Base-by-base conservation (phyloP, 139 green algal genomes). In the Tetradesmus lagerheimii region DNA sequence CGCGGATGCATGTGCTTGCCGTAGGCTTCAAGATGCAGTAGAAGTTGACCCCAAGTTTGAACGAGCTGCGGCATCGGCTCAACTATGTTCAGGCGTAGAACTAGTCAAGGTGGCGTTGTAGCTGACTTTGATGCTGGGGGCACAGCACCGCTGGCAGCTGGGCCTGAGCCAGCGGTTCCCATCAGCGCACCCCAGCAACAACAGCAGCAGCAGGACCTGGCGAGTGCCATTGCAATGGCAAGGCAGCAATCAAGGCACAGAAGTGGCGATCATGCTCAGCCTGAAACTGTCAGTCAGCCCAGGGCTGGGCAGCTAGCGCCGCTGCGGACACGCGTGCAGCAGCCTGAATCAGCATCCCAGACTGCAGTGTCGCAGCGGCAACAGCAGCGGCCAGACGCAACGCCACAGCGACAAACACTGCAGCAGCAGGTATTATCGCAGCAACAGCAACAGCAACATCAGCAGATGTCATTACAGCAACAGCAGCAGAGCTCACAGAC, bases 41-140 rank as follows among this genome's bases (percentile, higher is more conserved):
- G n/a, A 71, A 71, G 57, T 71, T 71, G 57, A 71, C 57, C 25
- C 25, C 0, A 71, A 31, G 20, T 71, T 71, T 71, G 57, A 71
- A 71, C 57, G 23, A 23, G 31, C 31, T 67, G 43, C 5, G 34
- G 3, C 29, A 45, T 29, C 45, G 5, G 0, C 23, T 9, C 11
- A 9, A 1, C 12, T 71, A 71, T 86, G 80, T 86, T 86, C 34
- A n/a, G 45, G 15, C 45, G 45, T 12, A 74, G 47, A 71, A 43
- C 47, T 18, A 57, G 45, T 15, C 45, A 86, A 20, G 80, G 57
- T 11, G 23, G n/a, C 47, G 37, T 35, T 25, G 23, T 29, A 20
- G 23, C n/a, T 41, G 80, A 41, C 20, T 86, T 86, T 74, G 80
- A 86, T 86, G 45, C 80, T 75, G 45, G 80, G 4, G 38, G 14